Evolutionary conservation across 2,329 filamentous ascomycete species (phyloP).

Genomic region (Xylaria sp.): DNA sequence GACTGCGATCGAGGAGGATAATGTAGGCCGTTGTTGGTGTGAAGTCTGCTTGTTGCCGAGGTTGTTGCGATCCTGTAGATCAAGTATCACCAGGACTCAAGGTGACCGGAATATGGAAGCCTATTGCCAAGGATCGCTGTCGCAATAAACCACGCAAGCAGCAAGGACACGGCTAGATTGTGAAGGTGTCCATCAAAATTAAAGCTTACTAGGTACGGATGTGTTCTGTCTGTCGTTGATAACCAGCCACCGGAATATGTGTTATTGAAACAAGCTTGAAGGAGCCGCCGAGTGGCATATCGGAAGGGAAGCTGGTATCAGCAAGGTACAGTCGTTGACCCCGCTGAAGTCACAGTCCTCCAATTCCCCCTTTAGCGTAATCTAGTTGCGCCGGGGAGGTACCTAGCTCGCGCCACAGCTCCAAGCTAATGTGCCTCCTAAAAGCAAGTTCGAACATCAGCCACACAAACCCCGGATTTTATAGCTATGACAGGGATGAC

Average conservation of each 20-base stretch:
- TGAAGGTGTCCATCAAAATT: neutral
- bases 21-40: neutral
- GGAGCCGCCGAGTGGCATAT: neutral
- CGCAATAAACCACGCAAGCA: slow-evolving; percentile 13
- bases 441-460: slow-evolving; percentile 28
- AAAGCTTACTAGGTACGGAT: neutral
- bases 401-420: slow-evolving; percentile 48
- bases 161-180: neutral
- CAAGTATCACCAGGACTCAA: neutral
- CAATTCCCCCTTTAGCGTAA: slow-evolving; percentile 10
- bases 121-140: slow-evolving; percentile 16
- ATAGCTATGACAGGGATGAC: slow-evolving; percentile 27
- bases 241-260: slow-evolving; percentile 1
- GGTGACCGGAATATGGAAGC: slow-evolving; percentile 9
- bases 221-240: neutral
- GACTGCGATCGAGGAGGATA: neutral
- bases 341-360: slow-evolving; percentile 39
- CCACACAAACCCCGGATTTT: slow-evolving; percentile 42
- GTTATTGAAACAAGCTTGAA: slow-evolving; percentile 2
- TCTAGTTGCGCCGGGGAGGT: slow-evolving; percentile 14
- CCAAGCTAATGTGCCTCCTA: no score
- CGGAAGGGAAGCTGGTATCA: neutral
- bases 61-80: neutral
- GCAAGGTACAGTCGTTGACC: slow-evolving; percentile 18
- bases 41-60: neutral